A percentile compares a stretch with the other conserved stretches of the same genome.
These are phyloP conservation scores for Ephemerocybe angulata DNA, from an alignment of 768 basidiomycete genomes.

Conservation along the genomic window DNA sequence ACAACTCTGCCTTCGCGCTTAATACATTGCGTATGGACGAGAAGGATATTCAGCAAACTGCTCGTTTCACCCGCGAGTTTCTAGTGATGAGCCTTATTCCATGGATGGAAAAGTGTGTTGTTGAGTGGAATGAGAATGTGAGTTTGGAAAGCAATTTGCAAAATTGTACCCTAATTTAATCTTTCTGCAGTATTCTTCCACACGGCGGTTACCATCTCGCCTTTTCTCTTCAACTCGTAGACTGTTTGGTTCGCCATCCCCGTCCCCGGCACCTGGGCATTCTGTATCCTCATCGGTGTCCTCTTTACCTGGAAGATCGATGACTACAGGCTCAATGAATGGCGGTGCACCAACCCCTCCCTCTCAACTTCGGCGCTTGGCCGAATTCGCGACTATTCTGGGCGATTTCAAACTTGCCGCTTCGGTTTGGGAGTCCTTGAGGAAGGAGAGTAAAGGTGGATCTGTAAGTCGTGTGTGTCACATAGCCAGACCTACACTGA, in stretches of 20 bases:
- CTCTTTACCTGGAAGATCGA: conserved; percentile 35
- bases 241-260: conserved; percentile 59
- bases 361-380: conserved; percentile 79
- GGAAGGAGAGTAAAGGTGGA: conserved; percentile 86
- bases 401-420: conserved; percentile 86
- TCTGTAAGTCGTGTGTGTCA: conserved; percentile 50
- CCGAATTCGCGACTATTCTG: conserved; percentile 91
- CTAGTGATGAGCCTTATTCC: conserved; percentile 86
- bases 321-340: conserved; percentile 31
- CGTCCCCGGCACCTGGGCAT: conserved; percentile 43
- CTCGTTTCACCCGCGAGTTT: conserved; percentile 82
- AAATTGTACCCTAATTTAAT: not conserved
- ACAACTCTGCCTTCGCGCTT: conserved; percentile 23
- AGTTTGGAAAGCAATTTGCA: conserved; percentile 14
- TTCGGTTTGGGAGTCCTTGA: conserved; percentile 78
- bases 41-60: conserved; percentile 69
- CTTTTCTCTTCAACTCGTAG: conserved; percentile 85
- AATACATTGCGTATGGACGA: conserved; percentile 58
- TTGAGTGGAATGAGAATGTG: conserved; percentile 92
- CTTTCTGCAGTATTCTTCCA: conserved; percentile 59
- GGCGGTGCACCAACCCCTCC: conserved; percentile 37
- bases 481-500: not conserved
- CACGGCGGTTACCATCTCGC: conserved; percentile 74
- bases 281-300: conserved; percentile 39
- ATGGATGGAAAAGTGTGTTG: conserved; percentile 93